Percentiles rank a stretch among this genome's conserved stretches.
Conservation (phyloP, 2,329 filamentous ascomycete genomes). For the Xylariaceae sp. region DNA sequence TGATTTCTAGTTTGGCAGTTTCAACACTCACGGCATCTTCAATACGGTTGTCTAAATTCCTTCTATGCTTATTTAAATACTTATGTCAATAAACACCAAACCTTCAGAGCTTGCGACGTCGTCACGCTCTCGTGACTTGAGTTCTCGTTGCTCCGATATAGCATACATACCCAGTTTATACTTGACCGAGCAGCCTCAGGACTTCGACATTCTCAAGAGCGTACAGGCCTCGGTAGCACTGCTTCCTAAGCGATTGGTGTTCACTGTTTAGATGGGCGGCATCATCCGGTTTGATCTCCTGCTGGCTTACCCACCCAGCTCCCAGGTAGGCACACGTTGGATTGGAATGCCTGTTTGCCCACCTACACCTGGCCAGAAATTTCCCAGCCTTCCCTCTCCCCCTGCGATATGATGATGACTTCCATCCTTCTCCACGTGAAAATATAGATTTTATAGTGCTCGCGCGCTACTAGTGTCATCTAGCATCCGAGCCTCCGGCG, state of each 20-base stretch:
- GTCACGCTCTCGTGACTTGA: conserved; percentile 5
- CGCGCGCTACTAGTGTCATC: too few relatives aligned
- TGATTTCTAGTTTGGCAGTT: not conserved
- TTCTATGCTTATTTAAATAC: not conserved
- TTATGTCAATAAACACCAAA: too few relatives aligned
- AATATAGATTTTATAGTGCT: not conserved
- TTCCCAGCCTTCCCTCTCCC: too few relatives aligned
- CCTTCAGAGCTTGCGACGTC: not conserved
- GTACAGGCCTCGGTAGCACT: too few relatives aligned
- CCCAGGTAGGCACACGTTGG: too few relatives aligned
- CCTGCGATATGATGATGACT: conserved; percentile 2
- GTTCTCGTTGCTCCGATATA: not conserved
- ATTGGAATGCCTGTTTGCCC: too few relatives aligned
- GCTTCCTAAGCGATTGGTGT: too few relatives aligned
- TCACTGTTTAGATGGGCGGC: too few relatives aligned
- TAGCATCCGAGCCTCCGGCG: conserved; percentile 11
- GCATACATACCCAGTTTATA: not conserved
- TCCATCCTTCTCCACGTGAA: conserved; percentile 5
- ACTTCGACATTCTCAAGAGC: not conserved
- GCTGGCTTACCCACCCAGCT: too few relatives aligned
- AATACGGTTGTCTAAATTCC: not conserved
- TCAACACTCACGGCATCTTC: not conserved
- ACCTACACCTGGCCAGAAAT: too few relatives aligned
- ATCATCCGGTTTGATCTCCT: too few relatives aligned
- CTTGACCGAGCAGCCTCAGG: not conserved